Evolutionary conservation across 2,329 filamentous ascomycete species (phyloP).

Genomic region (Cladosporium sphaerospermum): DNA sequence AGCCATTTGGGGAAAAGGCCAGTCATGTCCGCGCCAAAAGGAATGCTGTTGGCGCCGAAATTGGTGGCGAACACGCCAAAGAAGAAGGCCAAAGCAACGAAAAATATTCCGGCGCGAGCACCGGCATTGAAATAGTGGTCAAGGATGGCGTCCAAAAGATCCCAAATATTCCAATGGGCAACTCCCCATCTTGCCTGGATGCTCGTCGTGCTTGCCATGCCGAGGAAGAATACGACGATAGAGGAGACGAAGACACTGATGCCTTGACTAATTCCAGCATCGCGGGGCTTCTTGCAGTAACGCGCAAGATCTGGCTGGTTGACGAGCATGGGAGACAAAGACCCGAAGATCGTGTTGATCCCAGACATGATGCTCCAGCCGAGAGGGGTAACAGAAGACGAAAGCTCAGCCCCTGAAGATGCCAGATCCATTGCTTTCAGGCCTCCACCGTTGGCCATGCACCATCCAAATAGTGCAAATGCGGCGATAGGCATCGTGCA

Average conservation of each 20-base stretch:
- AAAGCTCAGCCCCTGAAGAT: constrained; percentile 12
- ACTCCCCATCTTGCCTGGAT: constrained; percentile 40
- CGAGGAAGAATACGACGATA: constrained; percentile 38
- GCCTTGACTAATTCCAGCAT: constrained; percentile 37
- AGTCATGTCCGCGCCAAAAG: constrained; percentile 50
- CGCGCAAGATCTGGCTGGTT: constrained; percentile 44
- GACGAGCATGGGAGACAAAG: constrained; percentile 38
- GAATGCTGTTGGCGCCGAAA: constrained; percentile 47
- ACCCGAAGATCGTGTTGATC: constrained; percentile 39
- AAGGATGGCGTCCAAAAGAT: constrained; percentile 31
- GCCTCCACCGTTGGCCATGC: constrained; percentile 31
- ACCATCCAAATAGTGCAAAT: constrained; percentile 33
- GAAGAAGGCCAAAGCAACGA: constrained; percentile 41
- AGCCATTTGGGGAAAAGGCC: constrained; percentile 48
- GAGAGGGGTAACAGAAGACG: constrained; percentile 17
- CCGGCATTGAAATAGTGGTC: constrained; percentile 34
- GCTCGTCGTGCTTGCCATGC: constrained; percentile 40
- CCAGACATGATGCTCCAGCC: constrained; percentile 37
- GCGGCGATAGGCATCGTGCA: constrained; percentile 33
- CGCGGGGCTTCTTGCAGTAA: constrained; percentile 34
- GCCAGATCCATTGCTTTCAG: constrained; percentile 45
- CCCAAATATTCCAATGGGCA: constrained; percentile 30
- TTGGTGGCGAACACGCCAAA: constrained; percentile 44
- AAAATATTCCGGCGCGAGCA: constrained; percentile 43
- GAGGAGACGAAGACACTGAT: constrained; percentile 33